phyloP scores from a whole-genome alignment of 768 basidiomycete genomes.

The Boletus sp. region DNA sequence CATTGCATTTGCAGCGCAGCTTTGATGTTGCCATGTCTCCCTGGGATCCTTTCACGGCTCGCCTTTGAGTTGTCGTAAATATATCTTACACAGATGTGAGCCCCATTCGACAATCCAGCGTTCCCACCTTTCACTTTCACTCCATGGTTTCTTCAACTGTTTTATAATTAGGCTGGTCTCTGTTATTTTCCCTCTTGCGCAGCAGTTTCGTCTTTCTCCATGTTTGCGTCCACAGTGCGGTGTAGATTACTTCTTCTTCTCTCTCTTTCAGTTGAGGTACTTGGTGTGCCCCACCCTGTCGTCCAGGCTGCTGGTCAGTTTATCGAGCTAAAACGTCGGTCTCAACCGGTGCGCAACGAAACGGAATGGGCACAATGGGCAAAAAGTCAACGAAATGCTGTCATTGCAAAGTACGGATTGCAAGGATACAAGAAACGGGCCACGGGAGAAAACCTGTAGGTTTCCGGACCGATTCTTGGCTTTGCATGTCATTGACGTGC shows the following conservation, averaged over 20 bases:
- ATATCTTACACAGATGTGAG: constrained; percentile 8
- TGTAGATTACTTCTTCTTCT: constrained; percentile 13
- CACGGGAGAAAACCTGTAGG: constrained; percentile 49
- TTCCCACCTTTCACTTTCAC: constrained; percentile 4
- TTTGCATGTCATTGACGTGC: not conserved
- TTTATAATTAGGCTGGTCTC: constrained; percentile 9
- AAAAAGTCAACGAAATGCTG: constrained; percentile 39
- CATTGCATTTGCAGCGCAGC: not conserved
- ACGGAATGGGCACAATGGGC: constrained; percentile 38
- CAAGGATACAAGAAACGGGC: constrained; percentile 36
- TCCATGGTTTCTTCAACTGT: constrained; percentile 1
- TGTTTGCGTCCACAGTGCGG: constrained; percentile 2
- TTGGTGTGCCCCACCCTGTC: constrained; percentile 10
- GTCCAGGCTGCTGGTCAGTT: constrained; percentile 19
- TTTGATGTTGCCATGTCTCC: not conserved
- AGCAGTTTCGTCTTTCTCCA: constrained; percentile 3
- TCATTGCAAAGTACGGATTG: constrained; percentile 49
- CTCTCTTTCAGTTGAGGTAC: constrained; percentile 7
- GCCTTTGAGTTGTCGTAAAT: not conserved
- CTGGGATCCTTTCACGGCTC: not conserved
- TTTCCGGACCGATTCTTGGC: not conserved
- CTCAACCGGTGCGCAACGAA: constrained; percentile 12
- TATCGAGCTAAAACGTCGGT: constrained; percentile 19
- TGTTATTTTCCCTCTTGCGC: not conserved
- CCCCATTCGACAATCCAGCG: not conserved